These are phyloP conservation scores for Verticillium albo-atrum DNA, from an alignment of 2,329 filamentous ascomycete genomes.

Conservation along the genomic window DNA sequence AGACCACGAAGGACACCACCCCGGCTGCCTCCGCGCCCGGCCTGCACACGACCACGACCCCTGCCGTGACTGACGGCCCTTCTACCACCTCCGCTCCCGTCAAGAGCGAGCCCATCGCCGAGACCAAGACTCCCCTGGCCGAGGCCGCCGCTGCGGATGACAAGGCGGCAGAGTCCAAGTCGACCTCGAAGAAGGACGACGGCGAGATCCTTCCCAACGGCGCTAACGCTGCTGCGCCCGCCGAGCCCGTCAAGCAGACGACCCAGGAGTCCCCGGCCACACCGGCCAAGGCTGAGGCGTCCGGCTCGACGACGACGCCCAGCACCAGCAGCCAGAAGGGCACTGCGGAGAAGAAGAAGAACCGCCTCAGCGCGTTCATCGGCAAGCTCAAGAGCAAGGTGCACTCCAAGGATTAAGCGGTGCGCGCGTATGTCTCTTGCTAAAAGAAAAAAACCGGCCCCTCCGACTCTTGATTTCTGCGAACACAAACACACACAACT, in stretches of 20 bases:
- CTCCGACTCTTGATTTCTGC: conserved; percentile 25
- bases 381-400: conserved; percentile 49
- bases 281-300: conserved; percentile 10
- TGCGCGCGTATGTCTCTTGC: conserved; percentile 25
- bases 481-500: background rate
- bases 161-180: conserved; percentile 11
- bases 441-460: conserved; percentile 25
- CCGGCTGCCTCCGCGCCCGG: background rate
- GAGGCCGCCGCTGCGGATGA: conserved; percentile 7
- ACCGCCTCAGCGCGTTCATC: conserved; percentile 59
- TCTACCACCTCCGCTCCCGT: background rate
- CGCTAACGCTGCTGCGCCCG: conserved; percentile 7
- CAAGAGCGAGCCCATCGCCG: background rate
- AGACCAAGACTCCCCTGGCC: background rate
- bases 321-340: conserved; percentile 9
- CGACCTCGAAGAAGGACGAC: conserved; percentile 9
- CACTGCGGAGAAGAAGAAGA: conserved; percentile 58
- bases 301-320: conserved; percentile 11
- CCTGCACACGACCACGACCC: background rate
- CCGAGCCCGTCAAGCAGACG: background rate
- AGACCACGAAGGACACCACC: background rate
- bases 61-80: background rate
- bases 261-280: conserved; percentile 10
- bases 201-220: conserved; percentile 10
- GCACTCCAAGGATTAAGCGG: conserved; percentile 23